Base-by-base conservation (phyloP, 2,329 filamentous ascomycete genomes). In the Teratosphaeria pseudoeucalypti region DNA sequence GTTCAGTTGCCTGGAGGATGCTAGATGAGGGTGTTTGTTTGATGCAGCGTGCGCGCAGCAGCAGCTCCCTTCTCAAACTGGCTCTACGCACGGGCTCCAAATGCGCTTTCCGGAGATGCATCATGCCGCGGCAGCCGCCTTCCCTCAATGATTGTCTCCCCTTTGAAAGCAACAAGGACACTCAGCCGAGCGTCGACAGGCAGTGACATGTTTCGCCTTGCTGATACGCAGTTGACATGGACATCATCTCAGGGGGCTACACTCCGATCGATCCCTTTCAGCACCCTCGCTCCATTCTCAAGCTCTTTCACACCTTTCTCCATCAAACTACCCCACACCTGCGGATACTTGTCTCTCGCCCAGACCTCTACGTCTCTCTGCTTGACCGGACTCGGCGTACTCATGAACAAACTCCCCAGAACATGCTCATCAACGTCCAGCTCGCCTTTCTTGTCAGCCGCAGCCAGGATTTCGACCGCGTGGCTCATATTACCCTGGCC, bases 321-420 rank as follows among this genome's bases (percentile, higher is more conserved):
- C 66, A 83, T 80, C 61, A 95, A 72, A 65, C 86, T 79, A 11
- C 75, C 76, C 91, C 90, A 96, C 6, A 82, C 75, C 10, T 82
- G 78, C 0, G 88, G 85, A 72, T 89, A 90, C 52, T 81, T 79
- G 55, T 81, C 74, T 65, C 81, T 81, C 2, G 87, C 87, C 90
- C 90, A 96, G 16, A 80, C 76, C 70, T 91, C 85, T 59, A 95
- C 86, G 43, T 84, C 77, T 5, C 81, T 77, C 72, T 94, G 90
- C 67, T 84, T 69, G 19, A 59, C 62, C 14, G 80, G 57, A 81
- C 79, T 61, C 82, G 80, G 60, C 81, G 90, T 80, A 10, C 84
- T 86, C 66, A 92, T 94, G 73, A 89, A 90, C 60, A 90, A 79
- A 29, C 86, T 82, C 16, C 86, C 90, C 55, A 96, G 91, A 88